Conservation (phyloP, 176 grass and related monocot genomes). For the Avena eriantha region DNA sequence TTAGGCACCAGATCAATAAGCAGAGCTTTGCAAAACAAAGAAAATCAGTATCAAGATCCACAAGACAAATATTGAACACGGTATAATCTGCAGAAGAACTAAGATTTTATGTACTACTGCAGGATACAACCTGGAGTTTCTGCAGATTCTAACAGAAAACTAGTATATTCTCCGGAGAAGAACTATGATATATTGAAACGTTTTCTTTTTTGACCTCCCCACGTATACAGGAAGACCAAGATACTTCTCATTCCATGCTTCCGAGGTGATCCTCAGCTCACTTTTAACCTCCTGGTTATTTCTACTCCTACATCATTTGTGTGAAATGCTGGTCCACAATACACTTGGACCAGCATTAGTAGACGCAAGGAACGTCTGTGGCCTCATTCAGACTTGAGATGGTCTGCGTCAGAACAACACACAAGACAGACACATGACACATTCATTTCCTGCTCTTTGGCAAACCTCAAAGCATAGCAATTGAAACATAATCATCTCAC, state of each 20-base stretch:
- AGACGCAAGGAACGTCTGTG: no score
- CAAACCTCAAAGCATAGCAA: neutral
- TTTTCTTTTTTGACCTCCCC: no score
- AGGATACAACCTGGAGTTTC: neutral
- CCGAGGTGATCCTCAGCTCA: no score
- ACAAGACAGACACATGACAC: neutral
- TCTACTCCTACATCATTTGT: neutral
- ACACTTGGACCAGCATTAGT: neutral
- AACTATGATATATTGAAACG: no score
- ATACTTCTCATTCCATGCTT: no score
- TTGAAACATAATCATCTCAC: conserved; percentile 10
- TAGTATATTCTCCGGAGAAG: neutral
- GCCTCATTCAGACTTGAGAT: no score
- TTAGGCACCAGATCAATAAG: neutral
- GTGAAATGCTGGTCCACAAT: neutral
- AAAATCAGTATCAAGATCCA: neutral
- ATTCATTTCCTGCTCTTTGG: neutral
- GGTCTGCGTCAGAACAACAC: neutral
- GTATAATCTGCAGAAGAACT: neutral
- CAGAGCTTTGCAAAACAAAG: neutral
- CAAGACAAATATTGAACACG: conserved; percentile 2
- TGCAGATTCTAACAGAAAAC: neutral
- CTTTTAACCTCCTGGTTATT: no score
- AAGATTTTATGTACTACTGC: neutral
- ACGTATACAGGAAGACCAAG: no score